phyloP scores from a whole-genome alignment of 495 filamentous ascomycete genomes.

The Endocarpon pusillum region DNA sequence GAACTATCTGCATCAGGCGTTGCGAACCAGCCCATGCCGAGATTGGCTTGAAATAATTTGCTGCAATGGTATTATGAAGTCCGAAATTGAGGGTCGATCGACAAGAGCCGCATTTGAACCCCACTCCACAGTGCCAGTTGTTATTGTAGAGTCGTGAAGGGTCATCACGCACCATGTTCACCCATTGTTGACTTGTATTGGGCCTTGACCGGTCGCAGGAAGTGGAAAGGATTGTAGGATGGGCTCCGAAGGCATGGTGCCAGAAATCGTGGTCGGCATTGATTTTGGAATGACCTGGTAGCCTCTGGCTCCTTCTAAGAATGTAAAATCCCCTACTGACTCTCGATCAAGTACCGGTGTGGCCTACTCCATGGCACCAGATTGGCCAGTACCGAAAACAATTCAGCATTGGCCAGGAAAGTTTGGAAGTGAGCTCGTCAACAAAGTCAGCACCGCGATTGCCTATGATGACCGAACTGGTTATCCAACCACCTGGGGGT shows the following conservation, averaged over 20 bases:
- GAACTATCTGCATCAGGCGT: too few species aligned
- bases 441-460: constrained; percentile 43
- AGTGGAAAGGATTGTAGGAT: too few species aligned
- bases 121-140: too few species aligned
- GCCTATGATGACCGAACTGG: constrained; percentile 27
- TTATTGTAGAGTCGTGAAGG: too few species aligned
- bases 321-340: constrained; percentile 6
- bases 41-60: too few species aligned
- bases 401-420: constrained; percentile 47
- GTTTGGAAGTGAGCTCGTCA: constrained; percentile 30
- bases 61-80: too few species aligned
- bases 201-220: too few species aligned
- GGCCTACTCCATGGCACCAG: constrained; percentile 29
- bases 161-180: too few species aligned
- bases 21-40: too few species aligned
- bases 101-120: too few species aligned
- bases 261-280: constrained; percentile 40
- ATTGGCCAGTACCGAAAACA: constrained; percentile 31
- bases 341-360: constrained; percentile 25
- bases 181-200: too few species aligned
- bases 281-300: constrained; percentile 47
- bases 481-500: constrained; percentile 36
- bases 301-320: constrained; percentile 8
- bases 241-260: constrained; percentile 8
- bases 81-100: too few species aligned